Evolutionary conservation across 2,329 filamentous ascomycete species (phyloP).

Genomic region (Plenodomus lindquistii): DNA sequence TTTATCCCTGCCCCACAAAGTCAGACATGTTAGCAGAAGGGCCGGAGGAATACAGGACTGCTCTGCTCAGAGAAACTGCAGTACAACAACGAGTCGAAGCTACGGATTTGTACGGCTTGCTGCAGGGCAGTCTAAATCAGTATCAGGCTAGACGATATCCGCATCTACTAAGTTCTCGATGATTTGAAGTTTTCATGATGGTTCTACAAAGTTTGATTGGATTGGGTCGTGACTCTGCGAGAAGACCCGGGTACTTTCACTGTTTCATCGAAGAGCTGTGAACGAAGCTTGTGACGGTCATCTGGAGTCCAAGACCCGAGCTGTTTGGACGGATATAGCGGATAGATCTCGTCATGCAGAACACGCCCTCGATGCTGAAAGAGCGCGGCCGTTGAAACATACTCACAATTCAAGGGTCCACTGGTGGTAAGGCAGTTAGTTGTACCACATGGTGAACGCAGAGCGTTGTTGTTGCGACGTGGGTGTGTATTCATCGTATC

Average conservation of each 20-base stretch:
- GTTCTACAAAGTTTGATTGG: slow-evolving; percentile 12
- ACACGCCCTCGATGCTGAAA: background rate
- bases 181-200: slow-evolving; percentile 18
- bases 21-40: slow-evolving; percentile 62
- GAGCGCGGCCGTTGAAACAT: slow-evolving; percentile 2
- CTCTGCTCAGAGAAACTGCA: slow-evolving; percentile 56
- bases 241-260: background rate
- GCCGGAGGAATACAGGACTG: slow-evolving; percentile 53
- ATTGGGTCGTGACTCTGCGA: background rate
- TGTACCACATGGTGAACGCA: background rate
- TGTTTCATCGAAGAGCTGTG: slow-evolving; percentile 14
- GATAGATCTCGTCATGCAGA: slow-evolving; percentile 2
- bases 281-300: slow-evolving; percentile 10
- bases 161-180: slow-evolving; percentile 56
- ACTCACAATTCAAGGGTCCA: background rate
- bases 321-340: slow-evolving; percentile 31
- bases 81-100: slow-evolving; percentile 57
- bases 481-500: background rate
- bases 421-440: background rate
- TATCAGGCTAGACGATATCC: slow-evolving; percentile 59
- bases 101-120: slow-evolving; percentile 58
- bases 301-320: slow-evolving; percentile 31
- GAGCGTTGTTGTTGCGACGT: background rate
- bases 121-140: slow-evolving; percentile 48
- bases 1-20: slow-evolving; percentile 63